Conservation (phyloP, 306 rosid genomes). For the Dalbergia cochinchinensis region DNA sequence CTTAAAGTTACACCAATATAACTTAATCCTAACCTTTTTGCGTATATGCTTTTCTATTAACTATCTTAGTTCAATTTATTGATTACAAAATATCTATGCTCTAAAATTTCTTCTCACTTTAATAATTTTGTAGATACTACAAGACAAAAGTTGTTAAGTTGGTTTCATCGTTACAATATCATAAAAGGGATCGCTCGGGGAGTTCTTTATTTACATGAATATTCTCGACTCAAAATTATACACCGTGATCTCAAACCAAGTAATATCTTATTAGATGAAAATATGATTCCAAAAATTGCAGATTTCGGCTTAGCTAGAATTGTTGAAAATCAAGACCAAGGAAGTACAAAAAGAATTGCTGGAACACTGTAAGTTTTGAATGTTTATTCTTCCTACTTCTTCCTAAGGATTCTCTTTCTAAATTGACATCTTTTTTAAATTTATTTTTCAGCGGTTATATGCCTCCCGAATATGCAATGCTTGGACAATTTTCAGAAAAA, state of each 20-base stretch:
- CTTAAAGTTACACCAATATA: no score
- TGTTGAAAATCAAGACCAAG: constrained; percentile 42
- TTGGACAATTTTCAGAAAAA: constrained; percentile 2
- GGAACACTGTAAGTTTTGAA: constrained; percentile 54
- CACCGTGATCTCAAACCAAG: constrained; percentile 62
- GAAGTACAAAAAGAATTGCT: constrained; percentile 43
- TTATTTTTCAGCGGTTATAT: constrained; percentile 45
- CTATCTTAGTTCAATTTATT: background rate
- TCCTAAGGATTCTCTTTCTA: background rate
- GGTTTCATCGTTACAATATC: constrained; percentile 47
- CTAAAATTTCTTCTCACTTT: background rate
- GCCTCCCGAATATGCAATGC: constrained; percentile 55
- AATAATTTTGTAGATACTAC: constrained; percentile 29
- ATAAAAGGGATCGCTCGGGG: constrained; percentile 53
- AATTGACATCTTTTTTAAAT: background rate
- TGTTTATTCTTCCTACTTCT: background rate
- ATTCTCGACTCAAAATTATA: constrained; percentile 56
- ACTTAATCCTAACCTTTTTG: no score
- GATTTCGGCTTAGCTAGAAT: constrained; percentile 63
- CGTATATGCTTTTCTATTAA: no score
- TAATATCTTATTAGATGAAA: constrained; percentile 50
- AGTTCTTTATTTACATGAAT: constrained; percentile 56
- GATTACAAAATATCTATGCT: background rate
- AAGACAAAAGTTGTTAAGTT: constrained; percentile 35
- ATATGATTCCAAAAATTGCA: constrained; percentile 56